A percentile compares a stretch with the other conserved stretches of the same genome.
phyloP scores from a whole-genome alignment of 176 grass and related monocot genomes.

The Chrysopogon serrulatus region DNA sequence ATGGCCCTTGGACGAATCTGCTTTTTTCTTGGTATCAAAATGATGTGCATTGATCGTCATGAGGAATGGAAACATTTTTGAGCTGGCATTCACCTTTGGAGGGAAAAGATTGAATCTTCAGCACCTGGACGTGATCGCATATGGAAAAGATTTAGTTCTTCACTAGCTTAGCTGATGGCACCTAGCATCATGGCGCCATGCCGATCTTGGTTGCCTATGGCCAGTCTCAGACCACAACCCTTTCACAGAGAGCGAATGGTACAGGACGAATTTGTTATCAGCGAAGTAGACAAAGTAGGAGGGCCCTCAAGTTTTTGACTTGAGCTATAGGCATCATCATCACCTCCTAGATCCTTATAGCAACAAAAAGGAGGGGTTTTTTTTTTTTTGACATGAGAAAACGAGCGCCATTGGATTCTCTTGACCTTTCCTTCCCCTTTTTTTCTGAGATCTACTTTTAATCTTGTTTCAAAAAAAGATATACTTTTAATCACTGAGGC shows the following conservation, averaged over 20 bases:
- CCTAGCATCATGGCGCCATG: slow-evolving; percentile 3
- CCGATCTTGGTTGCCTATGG: slow-evolving; percentile 23
- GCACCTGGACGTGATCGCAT: neutral
- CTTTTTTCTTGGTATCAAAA: slow-evolving; percentile 2
- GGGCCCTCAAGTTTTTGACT: slow-evolving; percentile 9
- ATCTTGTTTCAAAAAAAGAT: too few species aligned
- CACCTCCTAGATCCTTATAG: slow-evolving; percentile 11
- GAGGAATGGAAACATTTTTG: neutral
- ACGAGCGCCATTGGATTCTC: slow-evolving; percentile 42
- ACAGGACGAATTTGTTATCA: neutral
- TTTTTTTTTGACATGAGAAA: slow-evolving; percentile 21
- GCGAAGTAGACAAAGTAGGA: slow-evolving; percentile 26
- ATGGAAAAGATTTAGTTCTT: neutral
- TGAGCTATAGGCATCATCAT: slow-evolving; percentile 19
- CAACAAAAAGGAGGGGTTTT: neutral
- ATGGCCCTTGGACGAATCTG: neutral
- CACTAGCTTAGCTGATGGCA: neutral
- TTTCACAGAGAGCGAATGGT: slow-evolving; percentile 10
- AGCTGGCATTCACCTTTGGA: slow-evolving; percentile 12
- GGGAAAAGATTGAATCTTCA: neutral
- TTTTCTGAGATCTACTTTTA: neutral
- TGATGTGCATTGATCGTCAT: neutral
- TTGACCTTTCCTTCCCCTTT: neutral
- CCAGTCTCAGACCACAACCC: neutral
- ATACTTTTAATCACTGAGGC: slow-evolving; percentile 15